phyloP scores from a whole-genome alignment of 352 stramenopile species.

The Phytophthora tubulina region DNA sequence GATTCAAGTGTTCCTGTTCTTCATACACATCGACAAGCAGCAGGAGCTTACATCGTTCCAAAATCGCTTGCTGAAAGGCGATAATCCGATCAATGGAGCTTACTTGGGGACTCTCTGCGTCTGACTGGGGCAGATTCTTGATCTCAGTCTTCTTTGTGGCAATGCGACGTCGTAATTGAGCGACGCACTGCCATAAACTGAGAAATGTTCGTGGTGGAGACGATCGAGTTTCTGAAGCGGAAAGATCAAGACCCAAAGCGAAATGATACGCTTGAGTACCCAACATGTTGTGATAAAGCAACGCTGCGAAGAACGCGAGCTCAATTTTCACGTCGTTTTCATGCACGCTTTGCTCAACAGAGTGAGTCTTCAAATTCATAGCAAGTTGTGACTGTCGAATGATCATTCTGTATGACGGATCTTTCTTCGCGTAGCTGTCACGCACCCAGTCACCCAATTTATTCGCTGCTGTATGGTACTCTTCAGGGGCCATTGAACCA shows the following conservation, averaged over 20 bases:
- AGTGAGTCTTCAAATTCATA: slow-evolving; percentile 23
- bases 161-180: slow-evolving; percentile 55
- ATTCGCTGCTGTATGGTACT: neutral
- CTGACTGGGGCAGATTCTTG: slow-evolving; percentile 34
- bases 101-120: neutral
- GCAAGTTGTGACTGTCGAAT: slow-evolving; percentile 49
- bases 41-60: slow-evolving; percentile 61
- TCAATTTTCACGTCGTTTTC: slow-evolving; percentile 61
- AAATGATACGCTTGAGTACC: slow-evolving; percentile 47
- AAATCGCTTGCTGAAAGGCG: slow-evolving; percentile 36
- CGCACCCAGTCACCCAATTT: slow-evolving; percentile 70
- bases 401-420: slow-evolving; percentile 79
- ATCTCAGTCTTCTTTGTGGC: slow-evolving; percentile 57
- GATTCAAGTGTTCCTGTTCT: slow-evolving; percentile 43
- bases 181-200: slow-evolving; percentile 60
- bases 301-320: slow-evolving; percentile 55
- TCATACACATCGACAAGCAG: slow-evolving; percentile 41
- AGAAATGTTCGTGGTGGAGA: slow-evolving; percentile 43
- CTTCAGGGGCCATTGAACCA: slow-evolving; percentile 3
- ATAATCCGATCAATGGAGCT: slow-evolving; percentile 29
- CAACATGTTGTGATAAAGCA: slow-evolving; percentile 67
- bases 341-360: slow-evolving; percentile 25
- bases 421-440: slow-evolving; percentile 52
- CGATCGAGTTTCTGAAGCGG: neutral
- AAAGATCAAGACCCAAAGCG: slow-evolving; percentile 15